Conservation (phyloP, 2,329 filamentous ascomycete species). For the Aspergillus sp. region DNA sequence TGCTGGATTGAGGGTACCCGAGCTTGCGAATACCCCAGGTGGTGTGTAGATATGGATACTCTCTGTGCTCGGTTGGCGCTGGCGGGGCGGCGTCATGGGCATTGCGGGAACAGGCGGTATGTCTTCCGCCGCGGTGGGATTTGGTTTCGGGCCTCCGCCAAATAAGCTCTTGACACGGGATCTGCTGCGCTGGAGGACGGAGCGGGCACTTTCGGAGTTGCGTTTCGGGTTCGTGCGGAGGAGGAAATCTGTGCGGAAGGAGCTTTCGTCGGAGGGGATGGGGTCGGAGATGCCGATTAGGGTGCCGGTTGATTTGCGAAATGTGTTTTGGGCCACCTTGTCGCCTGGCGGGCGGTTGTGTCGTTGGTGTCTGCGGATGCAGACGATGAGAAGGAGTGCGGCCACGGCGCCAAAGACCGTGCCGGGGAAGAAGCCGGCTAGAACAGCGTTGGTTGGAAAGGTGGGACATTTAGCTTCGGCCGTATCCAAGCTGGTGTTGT, state of each 20-base stretch:
- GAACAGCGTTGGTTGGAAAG: conserved; percentile 47
- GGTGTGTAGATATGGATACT: conserved; percentile 55
- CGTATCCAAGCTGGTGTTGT: conserved; percentile 6
- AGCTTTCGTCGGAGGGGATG: conserved; percentile 48
- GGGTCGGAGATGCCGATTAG: conserved; percentile 48
- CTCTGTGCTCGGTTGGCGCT: conserved; percentile 45
- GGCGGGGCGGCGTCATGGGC: conserved; percentile 29
- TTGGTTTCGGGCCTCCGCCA: conserved; percentile 25
- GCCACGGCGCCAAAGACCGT: conserved; percentile 53
- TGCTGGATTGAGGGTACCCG: conserved; percentile 32
- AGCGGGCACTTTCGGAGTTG: conserved; percentile 32
- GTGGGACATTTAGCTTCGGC: conserved; percentile 36
- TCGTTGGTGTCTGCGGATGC: conserved; percentile 37
- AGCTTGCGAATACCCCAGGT: conserved; percentile 36
- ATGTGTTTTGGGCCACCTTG: conserved; percentile 34
- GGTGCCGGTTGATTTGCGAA: conserved; percentile 38
- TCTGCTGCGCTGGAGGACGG: conserved; percentile 40
- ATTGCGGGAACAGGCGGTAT: conserved; percentile 26
- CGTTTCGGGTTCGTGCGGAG: conserved; percentile 33
- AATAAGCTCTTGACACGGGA: conserved; percentile 46
- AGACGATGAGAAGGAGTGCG: conserved; percentile 56
- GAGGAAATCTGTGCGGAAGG: conserved; percentile 51
- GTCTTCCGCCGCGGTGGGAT: neutral
- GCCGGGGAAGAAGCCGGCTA: conserved; percentile 53
- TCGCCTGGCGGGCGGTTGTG: conserved; percentile 22